phyloP scores from a whole-genome alignment of 352 stramenopile species.

The Phytophthora megakarya region DNA sequence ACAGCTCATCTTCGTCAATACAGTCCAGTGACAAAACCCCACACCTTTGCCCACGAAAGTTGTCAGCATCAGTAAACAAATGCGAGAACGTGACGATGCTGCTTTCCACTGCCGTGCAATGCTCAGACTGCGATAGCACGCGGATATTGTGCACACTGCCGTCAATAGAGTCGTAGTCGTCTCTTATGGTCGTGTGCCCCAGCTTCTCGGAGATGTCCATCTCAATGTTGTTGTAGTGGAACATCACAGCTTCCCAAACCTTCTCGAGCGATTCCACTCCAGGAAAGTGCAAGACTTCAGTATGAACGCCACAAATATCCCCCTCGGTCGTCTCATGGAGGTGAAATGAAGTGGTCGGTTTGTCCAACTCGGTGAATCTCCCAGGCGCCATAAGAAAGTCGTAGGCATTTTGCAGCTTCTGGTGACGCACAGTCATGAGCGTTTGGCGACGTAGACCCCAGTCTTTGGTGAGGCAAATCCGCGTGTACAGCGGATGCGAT shows the following conservation, averaged over 20 bases:
- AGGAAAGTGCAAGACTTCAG: slow-evolving; percentile 36
- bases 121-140: slow-evolving; percentile 19
- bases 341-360: slow-evolving; percentile 19
- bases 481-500: slow-evolving; percentile 28
- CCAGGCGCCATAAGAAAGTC: slow-evolving; percentile 30
- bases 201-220: slow-evolving; percentile 47
- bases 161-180: slow-evolving; percentile 41
- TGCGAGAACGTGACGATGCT: slow-evolving; percentile 32
- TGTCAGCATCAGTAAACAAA: slow-evolving; percentile 11
- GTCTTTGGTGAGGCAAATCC: slow-evolving; percentile 29
- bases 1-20: slow-evolving; percentile 35
- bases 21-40: slow-evolving; percentile 29
- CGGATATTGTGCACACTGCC: slow-evolving; percentile 29
- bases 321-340: slow-evolving; percentile 25
- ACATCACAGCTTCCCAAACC: slow-evolving; percentile 42
- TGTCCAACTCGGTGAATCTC: slow-evolving; percentile 25
- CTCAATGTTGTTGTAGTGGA: slow-evolving; percentile 46
- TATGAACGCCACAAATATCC: slow-evolving; percentile 29
- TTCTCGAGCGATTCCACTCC: slow-evolving; percentile 32
- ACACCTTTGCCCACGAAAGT: slow-evolving; percentile 15
- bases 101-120: slow-evolving; percentile 17
- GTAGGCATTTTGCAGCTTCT: slow-evolving; percentile 28
- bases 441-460: slow-evolving; percentile 30
- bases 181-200: slow-evolving; percentile 39
- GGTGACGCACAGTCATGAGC: slow-evolving; percentile 29